Evolutionary conservation across 2,329 filamentous ascomycete genomes (phyloP).

Genomic region (Cercospora sp.): DNA sequence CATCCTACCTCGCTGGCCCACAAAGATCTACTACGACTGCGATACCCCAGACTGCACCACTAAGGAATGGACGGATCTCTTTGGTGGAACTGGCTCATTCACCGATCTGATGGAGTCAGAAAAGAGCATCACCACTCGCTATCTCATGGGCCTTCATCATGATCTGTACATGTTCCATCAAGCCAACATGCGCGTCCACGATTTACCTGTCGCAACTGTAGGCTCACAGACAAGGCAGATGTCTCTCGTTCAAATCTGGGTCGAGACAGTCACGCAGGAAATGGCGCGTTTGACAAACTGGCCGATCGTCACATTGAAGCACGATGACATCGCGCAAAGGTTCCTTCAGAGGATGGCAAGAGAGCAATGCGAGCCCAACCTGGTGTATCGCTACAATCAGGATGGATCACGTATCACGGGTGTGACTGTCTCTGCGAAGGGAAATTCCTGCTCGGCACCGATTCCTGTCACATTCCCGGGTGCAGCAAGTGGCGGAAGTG

Average conservation of each 20-base stretch:
- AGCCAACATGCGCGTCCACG: slow-evolving; percentile 16
- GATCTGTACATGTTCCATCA: slow-evolving; percentile 19
- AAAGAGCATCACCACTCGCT: slow-evolving; percentile 11
- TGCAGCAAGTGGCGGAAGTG: slow-evolving; percentile 10
- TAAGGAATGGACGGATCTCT: slow-evolving; percentile 16
- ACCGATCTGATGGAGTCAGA: slow-evolving; percentile 12
- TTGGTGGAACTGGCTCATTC: slow-evolving; percentile 9
- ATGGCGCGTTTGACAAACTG: slow-evolving; percentile 15
- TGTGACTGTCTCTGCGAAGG: slow-evolving; percentile 10
- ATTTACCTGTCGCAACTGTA: slow-evolving; percentile 8
- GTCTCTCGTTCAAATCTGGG: slow-evolving; percentile 17
- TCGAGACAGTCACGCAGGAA: slow-evolving; percentile 14
- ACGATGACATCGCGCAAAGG: slow-evolving; percentile 12
- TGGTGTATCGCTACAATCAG: background rate
- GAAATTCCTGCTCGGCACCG: slow-evolving; percentile 10
- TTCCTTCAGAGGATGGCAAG: slow-evolving; percentile 11
- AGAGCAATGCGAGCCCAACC: slow-evolving; percentile 10
- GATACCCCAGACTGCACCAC: slow-evolving; percentile 14
- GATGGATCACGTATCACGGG: slow-evolving; percentile 1
- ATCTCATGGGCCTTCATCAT: slow-evolving; percentile 8
- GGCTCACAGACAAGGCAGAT: slow-evolving; percentile 4
- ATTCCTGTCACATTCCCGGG: slow-evolving; percentile 19
- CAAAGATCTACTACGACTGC: slow-evolving; percentile 19
- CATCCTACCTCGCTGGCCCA: slow-evolving; percentile 16
- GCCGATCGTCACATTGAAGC: slow-evolving; percentile 15